Conservation (phyloP, 2,329 filamentous ascomycete species). For the Dothiorella sarmentorum region DNA sequence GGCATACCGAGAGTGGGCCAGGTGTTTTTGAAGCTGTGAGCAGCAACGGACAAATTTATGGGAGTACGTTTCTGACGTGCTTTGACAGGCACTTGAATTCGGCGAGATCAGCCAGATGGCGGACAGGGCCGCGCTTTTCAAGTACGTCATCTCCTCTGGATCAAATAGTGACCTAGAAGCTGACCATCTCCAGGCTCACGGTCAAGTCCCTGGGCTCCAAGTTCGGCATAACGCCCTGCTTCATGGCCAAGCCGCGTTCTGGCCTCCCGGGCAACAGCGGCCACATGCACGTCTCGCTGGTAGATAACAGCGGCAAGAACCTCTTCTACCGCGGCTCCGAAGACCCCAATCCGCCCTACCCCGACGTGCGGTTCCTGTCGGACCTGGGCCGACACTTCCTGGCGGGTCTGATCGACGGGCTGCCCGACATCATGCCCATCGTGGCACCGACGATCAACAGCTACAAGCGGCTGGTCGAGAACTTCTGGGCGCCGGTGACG, state of each 20-base stretch:
- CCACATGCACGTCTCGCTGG: slow-evolving; percentile 90
- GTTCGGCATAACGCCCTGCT: slow-evolving; percentile 90
- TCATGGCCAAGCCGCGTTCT: slow-evolving; percentile 96
- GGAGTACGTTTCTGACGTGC: slow-evolving; percentile 22
- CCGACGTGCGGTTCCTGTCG: slow-evolving; percentile 75
- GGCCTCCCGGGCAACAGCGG: slow-evolving; percentile 92
- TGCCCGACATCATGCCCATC: slow-evolving; percentile 94
- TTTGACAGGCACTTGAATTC: slow-evolving; percentile 71
- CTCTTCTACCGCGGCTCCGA: slow-evolving; percentile 70
- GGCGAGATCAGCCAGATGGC: slow-evolving; percentile 86
- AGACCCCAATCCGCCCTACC: slow-evolving; percentile 65
- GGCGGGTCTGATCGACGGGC: slow-evolving; percentile 80
- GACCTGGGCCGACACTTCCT: slow-evolving; percentile 91
- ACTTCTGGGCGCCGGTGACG: slow-evolving; percentile 98
- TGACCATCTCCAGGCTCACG: slow-evolving; percentile 77
- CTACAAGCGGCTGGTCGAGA: slow-evolving; percentile 96
- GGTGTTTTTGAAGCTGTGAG: slow-evolving; percentile 87
- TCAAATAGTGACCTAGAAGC: slow-evolving; percentile 76
- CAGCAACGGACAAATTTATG: not conserved
- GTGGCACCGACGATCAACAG: slow-evolving; percentile 94
- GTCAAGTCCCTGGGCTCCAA: slow-evolving; percentile 85
- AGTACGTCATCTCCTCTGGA: slow-evolving; percentile 47
- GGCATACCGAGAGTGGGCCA: slow-evolving; percentile 92
- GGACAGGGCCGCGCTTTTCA: slow-evolving; percentile 88
- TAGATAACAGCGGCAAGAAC: slow-evolving; percentile 74